Percentiles rank a stretch among this genome's conserved stretches.
These are phyloP conservation scores for Carex cristatella DNA, from an alignment of 176 grass and related monocot genomes.

Conservation along the genomic window DNA sequence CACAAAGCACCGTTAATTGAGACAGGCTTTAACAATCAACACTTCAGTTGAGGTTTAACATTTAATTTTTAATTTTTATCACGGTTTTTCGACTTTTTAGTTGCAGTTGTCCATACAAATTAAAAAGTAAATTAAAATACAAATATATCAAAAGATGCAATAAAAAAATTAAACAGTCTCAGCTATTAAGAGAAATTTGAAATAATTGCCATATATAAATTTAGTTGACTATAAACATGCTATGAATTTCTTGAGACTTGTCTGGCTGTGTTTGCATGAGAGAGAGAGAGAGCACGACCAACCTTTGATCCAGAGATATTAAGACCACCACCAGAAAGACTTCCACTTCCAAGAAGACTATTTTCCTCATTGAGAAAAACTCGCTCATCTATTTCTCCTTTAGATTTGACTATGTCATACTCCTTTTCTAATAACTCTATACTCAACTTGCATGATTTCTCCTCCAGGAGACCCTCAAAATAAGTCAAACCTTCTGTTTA, in stretches of 20 bases:
- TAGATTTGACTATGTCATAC: constrained; percentile 63
- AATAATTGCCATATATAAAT: neutral
- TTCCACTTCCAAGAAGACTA: constrained; percentile 85
- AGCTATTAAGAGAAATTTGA: neutral
- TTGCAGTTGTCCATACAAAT: neutral
- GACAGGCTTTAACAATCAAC: neutral
- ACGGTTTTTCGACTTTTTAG: neutral
- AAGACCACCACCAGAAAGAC: constrained; percentile 79
- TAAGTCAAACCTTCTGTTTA: constrained; percentile 66
- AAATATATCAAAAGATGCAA: neutral
- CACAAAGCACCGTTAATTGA: neutral
- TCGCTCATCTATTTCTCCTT: constrained; percentile 86
- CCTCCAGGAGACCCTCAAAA: constrained; percentile 80
- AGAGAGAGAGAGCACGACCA: neutral
- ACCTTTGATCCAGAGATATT: constrained; percentile 83
- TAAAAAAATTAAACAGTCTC: neutral
- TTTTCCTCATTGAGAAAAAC: constrained; percentile 88
- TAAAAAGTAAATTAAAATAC: neutral
- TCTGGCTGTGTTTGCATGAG: neutral
- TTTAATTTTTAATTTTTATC: neutral
- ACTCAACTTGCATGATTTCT: constrained; percentile 55
- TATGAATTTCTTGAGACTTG: neutral
- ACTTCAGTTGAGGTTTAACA: neutral
- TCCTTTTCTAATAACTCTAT: constrained; percentile 73
- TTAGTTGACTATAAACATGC: neutral